Evolutionary conservation across 163 green algal genomes (phyloP), one percentile per base, ranked within the genome.

Genomic region (Trebouxiophyceae sp.): DNA sequence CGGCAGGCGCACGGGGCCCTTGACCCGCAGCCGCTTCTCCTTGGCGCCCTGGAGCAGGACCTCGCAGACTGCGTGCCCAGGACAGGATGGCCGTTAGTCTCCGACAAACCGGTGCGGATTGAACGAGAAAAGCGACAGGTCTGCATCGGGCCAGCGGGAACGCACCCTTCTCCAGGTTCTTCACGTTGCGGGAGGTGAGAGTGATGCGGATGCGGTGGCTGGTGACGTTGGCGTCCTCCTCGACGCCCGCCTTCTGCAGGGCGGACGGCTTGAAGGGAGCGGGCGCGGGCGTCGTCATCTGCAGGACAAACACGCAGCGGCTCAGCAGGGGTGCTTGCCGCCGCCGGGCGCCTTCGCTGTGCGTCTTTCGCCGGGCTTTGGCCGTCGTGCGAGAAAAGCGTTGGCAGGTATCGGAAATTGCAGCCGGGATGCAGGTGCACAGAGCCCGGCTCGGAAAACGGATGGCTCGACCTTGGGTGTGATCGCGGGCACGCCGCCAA

Each of bases 121-220:
- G 24, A 23, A 66, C 39, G 45, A 27, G 28, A 60, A 22, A 46
- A 3, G n/a, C n/a, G n/a, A n/a, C n/a, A n/a, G n/a, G n/a, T n/a
- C n/a, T n/a, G n/a, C n/a, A n/a, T n/a, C n/a, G n/a, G n/a, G n/a
- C n/a, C n/a, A n/a, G n/a, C n/a, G n/a, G n/a, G 12, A 26, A 57
- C 4, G 19, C 45, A 96, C 87, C 88, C 84, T 99, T 99, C 86
- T 98, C 94, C 57, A 99, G 81, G 82, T 89, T 91, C 79, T 91
- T 91, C n/a, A 98, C 91, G 81, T 97, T 96, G 62, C 83, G 86
- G 67, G 89, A 97, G 32, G 93, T 97, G 26, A 99, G 85, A 47
- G 95, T 99, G 84, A 99, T 99, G 71, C 95, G 85, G 80, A 99
- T 99, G 60, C 91, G 85, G 80, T 98, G 93, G 39, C 39, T 50